phyloP scores from a whole-genome alignment of 371 early-diverging fungal genomes.

The Syncephalastrum monosporum region DNA sequence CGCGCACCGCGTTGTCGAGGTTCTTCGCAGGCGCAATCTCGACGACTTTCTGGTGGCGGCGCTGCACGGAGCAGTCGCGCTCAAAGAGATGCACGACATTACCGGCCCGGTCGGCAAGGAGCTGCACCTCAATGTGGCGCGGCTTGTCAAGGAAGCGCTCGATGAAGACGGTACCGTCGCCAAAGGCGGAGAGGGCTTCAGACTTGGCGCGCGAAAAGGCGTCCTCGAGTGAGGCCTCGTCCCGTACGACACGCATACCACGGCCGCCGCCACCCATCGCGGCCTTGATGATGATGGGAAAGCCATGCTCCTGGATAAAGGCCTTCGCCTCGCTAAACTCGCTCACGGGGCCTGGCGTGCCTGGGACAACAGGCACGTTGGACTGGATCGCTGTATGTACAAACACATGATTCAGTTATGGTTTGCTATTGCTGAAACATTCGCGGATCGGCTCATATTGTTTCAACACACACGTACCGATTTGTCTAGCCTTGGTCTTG shows the following conservation, averaged over 20 bases:
- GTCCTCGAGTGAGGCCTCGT: slow-evolving; percentile 59
- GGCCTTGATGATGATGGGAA: slow-evolving; percentile 97
- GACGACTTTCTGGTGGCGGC: slow-evolving; percentile 97
- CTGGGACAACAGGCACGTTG: slow-evolving; percentile 83
- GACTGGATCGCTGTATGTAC: slow-evolving; percentile 63
- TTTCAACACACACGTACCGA: slow-evolving; percentile 50
- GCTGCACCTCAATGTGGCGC: slow-evolving; percentile 96
- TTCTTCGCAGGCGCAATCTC: slow-evolving; percentile 92
- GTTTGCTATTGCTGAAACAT: too few relatives aligned
- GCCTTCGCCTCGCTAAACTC: slow-evolving; percentile 62
- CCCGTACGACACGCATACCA: slow-evolving; percentile 93
- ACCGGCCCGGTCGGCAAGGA: slow-evolving; percentile 87
- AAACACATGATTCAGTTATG: slow-evolving; percentile 4
- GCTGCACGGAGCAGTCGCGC: slow-evolving; percentile 98
- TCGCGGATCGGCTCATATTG: too few relatives aligned
- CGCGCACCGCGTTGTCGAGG: slow-evolving; percentile 61
- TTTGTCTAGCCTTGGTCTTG: slow-evolving; percentile 88
- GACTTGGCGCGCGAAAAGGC: slow-evolving; percentile 81
- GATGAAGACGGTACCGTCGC: slow-evolving; percentile 93
- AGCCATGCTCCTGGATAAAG: slow-evolving; percentile 81
- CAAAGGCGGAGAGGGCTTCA: slow-evolving; percentile 92
- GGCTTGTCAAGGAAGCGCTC: slow-evolving; percentile 92
- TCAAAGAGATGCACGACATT: slow-evolving; percentile 89
- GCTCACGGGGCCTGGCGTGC: slow-evolving; percentile 85
- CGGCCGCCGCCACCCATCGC: slow-evolving; percentile 98